These are phyloP conservation scores for Pisolithus marmoratus DNA, from an alignment of 768 basidiomycete species.

Conservation along the genomic window DNA sequence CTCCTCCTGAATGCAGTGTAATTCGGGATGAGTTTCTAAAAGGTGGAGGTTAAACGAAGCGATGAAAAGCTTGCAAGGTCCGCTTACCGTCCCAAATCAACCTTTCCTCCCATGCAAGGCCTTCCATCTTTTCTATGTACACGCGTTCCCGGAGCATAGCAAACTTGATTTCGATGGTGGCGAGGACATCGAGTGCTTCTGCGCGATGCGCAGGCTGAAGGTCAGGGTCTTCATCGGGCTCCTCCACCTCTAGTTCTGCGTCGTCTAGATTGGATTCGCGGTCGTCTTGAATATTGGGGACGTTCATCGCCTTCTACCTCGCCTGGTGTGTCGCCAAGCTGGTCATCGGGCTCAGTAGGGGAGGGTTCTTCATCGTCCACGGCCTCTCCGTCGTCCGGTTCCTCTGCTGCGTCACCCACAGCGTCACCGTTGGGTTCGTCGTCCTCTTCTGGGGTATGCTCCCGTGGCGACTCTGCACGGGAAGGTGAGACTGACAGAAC, in stretches of 20 bases:
- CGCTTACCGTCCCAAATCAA: slow-evolving; percentile 70
- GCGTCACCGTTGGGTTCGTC: slow-evolving; percentile 22
- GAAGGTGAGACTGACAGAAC: neutral
- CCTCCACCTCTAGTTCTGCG: slow-evolving; percentile 22
- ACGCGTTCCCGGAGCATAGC: slow-evolving; percentile 80
- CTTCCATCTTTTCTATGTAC: slow-evolving; percentile 94
- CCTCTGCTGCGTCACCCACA: slow-evolving; percentile 5
- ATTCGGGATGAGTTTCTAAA: slow-evolving; percentile 79
- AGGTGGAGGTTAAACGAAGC: neutral
- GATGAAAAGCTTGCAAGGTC: neutral
- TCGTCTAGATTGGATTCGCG: slow-evolving; percentile 7
- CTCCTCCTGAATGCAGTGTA: slow-evolving; percentile 75
- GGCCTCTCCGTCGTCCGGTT: slow-evolving; percentile 11
- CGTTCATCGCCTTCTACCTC: slow-evolving; percentile 33
- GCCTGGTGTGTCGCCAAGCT: neutral
- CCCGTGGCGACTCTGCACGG: neutral
- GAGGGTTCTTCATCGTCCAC: slow-evolving; percentile 21
- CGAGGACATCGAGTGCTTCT: slow-evolving; percentile 83
- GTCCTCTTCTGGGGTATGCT: slow-evolving; percentile 19
- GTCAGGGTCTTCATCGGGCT: slow-evolving; percentile 51
- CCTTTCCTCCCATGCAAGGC: slow-evolving; percentile 81
- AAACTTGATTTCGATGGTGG: slow-evolving; percentile 90
- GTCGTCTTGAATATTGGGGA: slow-evolving; percentile 11
- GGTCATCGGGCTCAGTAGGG: slow-evolving; percentile 13
- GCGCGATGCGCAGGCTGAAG: slow-evolving; percentile 77